phyloP scores from a whole-genome alignment of 805 yeast species.

The Kregervanrija delftensis region DNA sequence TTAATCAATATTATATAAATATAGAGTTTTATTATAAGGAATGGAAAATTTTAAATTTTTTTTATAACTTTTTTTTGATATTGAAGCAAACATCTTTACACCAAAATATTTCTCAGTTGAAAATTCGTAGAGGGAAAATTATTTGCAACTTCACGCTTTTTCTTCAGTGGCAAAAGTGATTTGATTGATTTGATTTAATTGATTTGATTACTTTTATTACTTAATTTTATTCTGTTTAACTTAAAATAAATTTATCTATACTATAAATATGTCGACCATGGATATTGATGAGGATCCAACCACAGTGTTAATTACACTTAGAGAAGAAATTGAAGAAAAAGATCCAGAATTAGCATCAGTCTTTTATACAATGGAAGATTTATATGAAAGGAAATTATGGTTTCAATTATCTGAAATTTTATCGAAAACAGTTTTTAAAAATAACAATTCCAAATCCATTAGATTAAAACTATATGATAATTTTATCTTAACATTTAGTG shows the following conservation, averaged over 20 bases:
- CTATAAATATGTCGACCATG: constrained; percentile 3
- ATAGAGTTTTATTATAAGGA: no score
- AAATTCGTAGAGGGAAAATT: no score
- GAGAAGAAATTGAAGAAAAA: constrained; percentile 53
- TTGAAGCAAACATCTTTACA: neutral
- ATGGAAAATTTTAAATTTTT: neutral
- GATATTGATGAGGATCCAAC: constrained; percentile 32
- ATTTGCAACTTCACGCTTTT: no score
- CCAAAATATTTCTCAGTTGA: neutral
- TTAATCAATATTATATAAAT: no score
- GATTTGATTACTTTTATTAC: no score
- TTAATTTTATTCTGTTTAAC: no score
- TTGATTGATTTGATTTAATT: no score
- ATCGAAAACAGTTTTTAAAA: constrained; percentile 49
- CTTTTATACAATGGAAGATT: constrained; percentile 71
- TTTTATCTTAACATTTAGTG: constrained; percentile 61
- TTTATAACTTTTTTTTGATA: neutral
- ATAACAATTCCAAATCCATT: constrained; percentile 43
- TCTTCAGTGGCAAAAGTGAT: no score
- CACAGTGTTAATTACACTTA: constrained; percentile 48
- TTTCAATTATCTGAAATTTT: constrained; percentile 79
- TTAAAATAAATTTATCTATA: neutral
- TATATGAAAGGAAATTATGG: constrained; percentile 88
- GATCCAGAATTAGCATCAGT: constrained; percentile 46
- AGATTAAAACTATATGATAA: constrained; percentile 63